Evolutionary conservation across 2,329 filamentous ascomycete species (phyloP), one percentile per base, ranked within the genome.

Genomic region (Fusarium camptoceras): DNA sequence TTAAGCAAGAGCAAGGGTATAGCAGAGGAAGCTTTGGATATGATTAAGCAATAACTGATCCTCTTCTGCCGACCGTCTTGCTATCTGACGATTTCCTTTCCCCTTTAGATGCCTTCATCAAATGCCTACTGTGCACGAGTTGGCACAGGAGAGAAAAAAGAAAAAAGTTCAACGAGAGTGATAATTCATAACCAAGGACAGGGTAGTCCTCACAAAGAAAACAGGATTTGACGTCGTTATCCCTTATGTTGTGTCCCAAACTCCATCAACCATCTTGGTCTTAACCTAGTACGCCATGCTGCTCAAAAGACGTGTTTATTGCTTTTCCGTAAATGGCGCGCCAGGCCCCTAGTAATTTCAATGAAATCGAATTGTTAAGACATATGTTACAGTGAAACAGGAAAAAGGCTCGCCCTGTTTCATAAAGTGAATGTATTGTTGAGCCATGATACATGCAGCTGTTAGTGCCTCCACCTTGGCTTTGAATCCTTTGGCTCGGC

Each of bases 381-480:
- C 65, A 64, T 66, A 61, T 73, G 51, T 63, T 72, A 71, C 64
- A 72, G 50, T 46, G 39, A 54, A 62, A 65, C 63, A 70, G 62
- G 50, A 59, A 44, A 42, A 66, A 56, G 28, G 37, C 46, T 53
- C 56, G 37, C 62, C 60, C 64, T 64, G 41, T 59, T 53, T 59
- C 56, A 16, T 57, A 68, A 64, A 62, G 69, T 55, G 51, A 65
- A 58, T 46, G 59, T 71, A 39, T 43, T 62, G 53, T 22, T 56
- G 50, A 39, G 56, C 49, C 43, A 43, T 39, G n/a, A 15, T 37
- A 42, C 20, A 24, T 46, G 12, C n/a, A 22, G 18, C 27, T 37
- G 31, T 72, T 34, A 79, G 56, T 72, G 80, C 55, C 84, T 81
- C 86, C 86, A 88, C 61, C 83, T 82, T 16, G 86, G 86, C 73